phyloP scores from a whole-genome alignment of 768 basidiomycete genomes.

The Pleurotus tuoliensis region DNA sequence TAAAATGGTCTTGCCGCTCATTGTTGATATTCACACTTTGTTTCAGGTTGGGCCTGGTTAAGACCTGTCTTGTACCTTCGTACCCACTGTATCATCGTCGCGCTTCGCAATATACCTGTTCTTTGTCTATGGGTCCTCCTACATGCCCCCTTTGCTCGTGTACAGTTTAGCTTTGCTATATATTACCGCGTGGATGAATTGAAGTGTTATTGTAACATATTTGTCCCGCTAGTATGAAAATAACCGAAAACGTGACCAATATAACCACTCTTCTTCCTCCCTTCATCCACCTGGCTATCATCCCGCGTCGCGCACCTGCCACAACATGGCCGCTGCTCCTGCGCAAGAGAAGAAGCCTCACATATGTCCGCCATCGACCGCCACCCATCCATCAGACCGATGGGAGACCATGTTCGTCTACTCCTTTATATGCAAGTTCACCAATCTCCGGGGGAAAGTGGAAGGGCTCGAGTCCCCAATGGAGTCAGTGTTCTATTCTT shows the following conservation, averaged over 20 bases:
- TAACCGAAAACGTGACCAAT: constrained; percentile 31
- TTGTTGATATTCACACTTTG: constrained; percentile 8
- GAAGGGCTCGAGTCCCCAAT: constrained; percentile 77
- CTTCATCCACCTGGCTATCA: constrained; percentile 26
- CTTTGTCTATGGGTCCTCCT: neutral
- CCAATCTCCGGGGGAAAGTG: constrained; percentile 66
- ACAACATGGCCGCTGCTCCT: constrained; percentile 29
- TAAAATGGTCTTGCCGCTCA: neutral
- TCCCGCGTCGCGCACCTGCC: constrained; percentile 32
- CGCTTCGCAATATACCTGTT: neutral
- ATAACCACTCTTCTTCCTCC: constrained; percentile 24
- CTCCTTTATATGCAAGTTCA: constrained; percentile 82
- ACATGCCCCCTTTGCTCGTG: constrained; percentile 8
- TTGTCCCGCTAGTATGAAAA: constrained; percentile 40
- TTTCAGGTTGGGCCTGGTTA: constrained; percentile 83
- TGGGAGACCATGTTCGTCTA: constrained; percentile 89
- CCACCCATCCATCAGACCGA: constrained; percentile 72
- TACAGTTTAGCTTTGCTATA: neutral
- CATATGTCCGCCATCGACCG: constrained; percentile 56
- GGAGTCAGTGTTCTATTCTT: constrained; percentile 58
- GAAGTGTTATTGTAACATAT: constrained; percentile 43
- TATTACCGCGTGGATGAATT: neutral
- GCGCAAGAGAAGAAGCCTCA: constrained; percentile 37
- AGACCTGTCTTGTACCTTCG: constrained; percentile 26
- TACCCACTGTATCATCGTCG: neutral